Base-by-base conservation (phyloP, 805 yeast species). In the Millerozyma miso region DNA sequence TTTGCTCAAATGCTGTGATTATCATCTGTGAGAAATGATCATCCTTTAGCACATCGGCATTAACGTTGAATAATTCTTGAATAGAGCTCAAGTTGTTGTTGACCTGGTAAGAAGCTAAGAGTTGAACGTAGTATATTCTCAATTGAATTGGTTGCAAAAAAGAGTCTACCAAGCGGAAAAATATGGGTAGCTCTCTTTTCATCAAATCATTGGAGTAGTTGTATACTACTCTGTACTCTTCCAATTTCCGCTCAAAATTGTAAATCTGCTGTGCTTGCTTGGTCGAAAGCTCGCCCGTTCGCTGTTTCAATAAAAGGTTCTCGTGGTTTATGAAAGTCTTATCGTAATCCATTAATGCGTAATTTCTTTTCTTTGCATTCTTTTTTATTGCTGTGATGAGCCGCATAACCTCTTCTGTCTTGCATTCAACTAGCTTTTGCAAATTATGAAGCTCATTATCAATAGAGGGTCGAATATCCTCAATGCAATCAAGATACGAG, bases 161-260 rank as follows among this genome's bases (percentile, higher is more conserved):
- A 12, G 50, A 37, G 3, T 58, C 44, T 0, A 71, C 55, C 8
- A 71, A 53, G 4, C 56, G 43, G 42, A 72, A 62, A 38, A 77
- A 72, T 3, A 46, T 38, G 0, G 83, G 82, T 1, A 80, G 51
- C 34, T 79, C 84, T 23, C 43, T 44, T 43, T 76, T 75, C 46
- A 80, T 59, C 3, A 49, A 39, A 3, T 52, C 46, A 51, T 77
- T 75, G 31, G 67, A 46, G 8, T 45, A 38, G 2, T 70, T 69
- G 49, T 70, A 76, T 38, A 47, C 48, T 1, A 33, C 42, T 32
- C 55, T 56, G 13, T 39, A 40, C 1, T 42, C 58, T 3, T 52
- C 59, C 18, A 62, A 31, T 52, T 70, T 53, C 44, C 61, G 43
- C 48, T 64, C 47, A 50, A 60, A 41, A 39, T 46, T 42, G 37